Conservation (phyloP, 2,329 filamentous ascomycete species). For the Colletotrichum navitas region DNA sequence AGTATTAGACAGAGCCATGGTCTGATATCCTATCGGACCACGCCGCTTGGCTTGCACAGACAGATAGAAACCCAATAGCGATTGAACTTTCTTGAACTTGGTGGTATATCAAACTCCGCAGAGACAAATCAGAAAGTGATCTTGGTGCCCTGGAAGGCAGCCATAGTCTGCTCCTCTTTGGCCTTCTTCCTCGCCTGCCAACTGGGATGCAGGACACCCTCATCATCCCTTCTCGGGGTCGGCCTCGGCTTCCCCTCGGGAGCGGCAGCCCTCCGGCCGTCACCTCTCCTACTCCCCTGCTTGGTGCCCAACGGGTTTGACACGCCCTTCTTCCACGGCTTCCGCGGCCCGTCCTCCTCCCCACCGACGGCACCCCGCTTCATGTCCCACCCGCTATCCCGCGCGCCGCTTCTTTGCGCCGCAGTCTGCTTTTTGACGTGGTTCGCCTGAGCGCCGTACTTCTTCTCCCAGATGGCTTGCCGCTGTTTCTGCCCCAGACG, state of each 20-base stretch:
- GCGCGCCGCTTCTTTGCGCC: slow-evolving; percentile 48
- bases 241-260: slow-evolving; percentile 45
- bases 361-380: slow-evolving; percentile 66
- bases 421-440: slow-evolving; percentile 64
- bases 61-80: slow-evolving; percentile 14
- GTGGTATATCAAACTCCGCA: neutral
- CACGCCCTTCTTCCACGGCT: slow-evolving; percentile 68
- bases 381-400: slow-evolving; percentile 70
- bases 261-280: slow-evolving; percentile 14
- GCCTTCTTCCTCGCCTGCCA: slow-evolving; percentile 74
- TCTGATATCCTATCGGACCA: neutral
- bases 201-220: slow-evolving; percentile 71
- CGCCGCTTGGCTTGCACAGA: neutral
- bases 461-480: slow-evolving; percentile 84
- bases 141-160: slow-evolving; percentile 68
- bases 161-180: slow-evolving; percentile 67
- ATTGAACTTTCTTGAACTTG: neutral
- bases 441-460: slow-evolving; percentile 78
- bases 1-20: neutral
- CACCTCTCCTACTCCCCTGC: slow-evolving; percentile 42
- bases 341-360: slow-evolving; percentile 51
- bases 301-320: slow-evolving; percentile 50
- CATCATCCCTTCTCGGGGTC: slow-evolving; percentile 59
- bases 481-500: slow-evolving; percentile 82
- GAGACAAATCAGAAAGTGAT: slow-evolving; percentile 51